Conservation (phyloP, 164 flowering plant genomes). For the Piper longum region DNA sequence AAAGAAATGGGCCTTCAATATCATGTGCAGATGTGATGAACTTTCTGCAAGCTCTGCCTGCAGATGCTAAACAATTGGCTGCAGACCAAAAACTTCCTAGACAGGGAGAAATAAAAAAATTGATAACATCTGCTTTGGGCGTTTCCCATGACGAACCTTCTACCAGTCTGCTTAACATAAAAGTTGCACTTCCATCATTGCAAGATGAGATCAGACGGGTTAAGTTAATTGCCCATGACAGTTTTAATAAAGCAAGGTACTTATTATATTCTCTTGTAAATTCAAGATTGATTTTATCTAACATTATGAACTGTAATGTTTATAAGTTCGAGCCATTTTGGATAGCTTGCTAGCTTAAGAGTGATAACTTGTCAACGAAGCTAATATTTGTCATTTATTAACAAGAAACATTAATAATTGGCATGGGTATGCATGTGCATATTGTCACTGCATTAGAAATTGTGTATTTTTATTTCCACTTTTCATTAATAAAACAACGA, state of each 20-base stretch:
- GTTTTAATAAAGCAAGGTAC: conserved; percentile 52
- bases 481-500: no score
- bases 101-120: conserved; percentile 42
- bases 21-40: conserved; percentile 36
- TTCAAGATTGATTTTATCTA: no score
- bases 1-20: conserved; percentile 24
- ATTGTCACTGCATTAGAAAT: no score
- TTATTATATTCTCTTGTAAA: neutral
- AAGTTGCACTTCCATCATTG: conserved; percentile 25
- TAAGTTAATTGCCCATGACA: conserved; percentile 40
- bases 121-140: conserved; percentile 39
- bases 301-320: no score
- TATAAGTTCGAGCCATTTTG: no score
- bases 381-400: no score
- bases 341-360: no score
- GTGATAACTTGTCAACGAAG: no score
- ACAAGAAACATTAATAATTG: no score
- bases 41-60: conserved; percentile 48
- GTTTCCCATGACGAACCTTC: conserved; percentile 41
- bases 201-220: conserved; percentile 55
- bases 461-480: no score
- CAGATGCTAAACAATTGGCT: conserved; percentile 40
- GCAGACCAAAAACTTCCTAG: conserved; percentile 43
- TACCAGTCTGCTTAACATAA: conserved; percentile 34
- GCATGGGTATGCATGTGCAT: no score